Percentiles rank a stretch among this genome's conserved stretches.
phyloP scores from a whole-genome alignment of 23 red algal genomes.

The Agarophyton chilense region DNA sequence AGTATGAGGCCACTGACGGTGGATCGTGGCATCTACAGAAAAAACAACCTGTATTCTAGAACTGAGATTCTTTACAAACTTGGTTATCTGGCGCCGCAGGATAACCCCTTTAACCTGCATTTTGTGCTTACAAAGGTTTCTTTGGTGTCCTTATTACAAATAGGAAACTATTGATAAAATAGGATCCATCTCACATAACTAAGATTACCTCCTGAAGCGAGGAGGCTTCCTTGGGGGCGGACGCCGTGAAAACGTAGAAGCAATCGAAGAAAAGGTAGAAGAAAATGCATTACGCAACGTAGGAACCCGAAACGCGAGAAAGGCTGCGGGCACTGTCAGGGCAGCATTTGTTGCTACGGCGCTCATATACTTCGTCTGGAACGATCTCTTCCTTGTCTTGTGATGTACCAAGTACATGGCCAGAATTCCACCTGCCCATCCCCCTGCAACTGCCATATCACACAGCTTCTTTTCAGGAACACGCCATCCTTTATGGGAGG shows the following conservation, averaged over 20 bases:
- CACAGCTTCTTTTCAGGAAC: conserved; percentile 46
- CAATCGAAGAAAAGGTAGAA: background rate
- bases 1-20: too few species aligned
- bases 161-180: background rate
- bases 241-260: background rate
- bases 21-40: too few species aligned
- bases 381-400: conserved; percentile 61
- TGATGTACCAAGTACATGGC: conserved; percentile 60
- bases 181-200: background rate
- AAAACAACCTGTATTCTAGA: too few species aligned
- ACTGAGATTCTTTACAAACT: too few species aligned
- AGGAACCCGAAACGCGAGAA: background rate
- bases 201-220: conserved; percentile 8
- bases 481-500: conserved; percentile 11
- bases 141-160: background rate
- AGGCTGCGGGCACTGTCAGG: background rate
- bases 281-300: conserved; percentile 4
- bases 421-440: conserved; percentile 51
- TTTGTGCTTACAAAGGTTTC: too few species aligned
- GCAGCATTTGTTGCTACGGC: conserved; percentile 48
- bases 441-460: conserved; percentile 34
- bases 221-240: conserved; percentile 21
- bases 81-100: too few species aligned
- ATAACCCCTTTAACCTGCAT: too few species aligned
- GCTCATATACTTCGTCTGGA: conserved; percentile 47